phyloP scores from a whole-genome alignment of 768 basidiomycete species.

The Serpula lacrymans region DNA sequence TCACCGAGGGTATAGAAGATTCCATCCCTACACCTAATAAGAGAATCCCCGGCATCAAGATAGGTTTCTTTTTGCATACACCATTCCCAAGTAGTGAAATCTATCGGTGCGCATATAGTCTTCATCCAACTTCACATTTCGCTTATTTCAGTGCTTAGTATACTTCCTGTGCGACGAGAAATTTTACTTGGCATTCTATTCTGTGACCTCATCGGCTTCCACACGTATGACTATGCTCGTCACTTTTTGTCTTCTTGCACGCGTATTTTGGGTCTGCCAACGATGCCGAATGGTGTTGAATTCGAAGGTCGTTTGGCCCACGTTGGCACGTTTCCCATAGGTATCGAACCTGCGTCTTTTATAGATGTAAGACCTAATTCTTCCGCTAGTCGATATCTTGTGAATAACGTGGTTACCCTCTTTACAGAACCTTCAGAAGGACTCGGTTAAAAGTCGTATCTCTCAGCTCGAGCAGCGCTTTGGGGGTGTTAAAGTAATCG shows the following conservation, averaged over 20 bases:
- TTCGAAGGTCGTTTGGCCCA: constrained; percentile 94
- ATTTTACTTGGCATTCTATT: constrained; percentile 95
- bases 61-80: constrained; percentile 98
- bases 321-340: constrained; percentile 98
- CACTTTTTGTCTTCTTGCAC: constrained; percentile 99
- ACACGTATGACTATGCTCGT: constrained; percentile 99
- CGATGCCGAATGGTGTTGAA: constrained; percentile 98
- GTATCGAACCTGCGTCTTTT: constrained; percentile 94
- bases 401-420: not conserved
- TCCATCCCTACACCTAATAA: constrained; percentile 35
- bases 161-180: constrained; percentile 94
- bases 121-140: constrained; percentile 9
- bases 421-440: constrained; percentile 70
- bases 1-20: constrained; percentile 70
- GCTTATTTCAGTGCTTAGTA: constrained; percentile 44
- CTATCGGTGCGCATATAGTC: constrained; percentile 65
- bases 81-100: constrained; percentile 98
- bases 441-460: constrained; percentile 78
- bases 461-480: constrained; percentile 84
- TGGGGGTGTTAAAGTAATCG: constrained; percentile 92
- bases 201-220: constrained; percentile 98
- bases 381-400: no score
- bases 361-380: constrained; percentile 52
- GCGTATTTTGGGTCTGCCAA: constrained; percentile 89
- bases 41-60: constrained; percentile 71